phyloP scores from a whole-genome alignment of 768 basidiomycete species.

The Lactifluus rugatus region DNA sequence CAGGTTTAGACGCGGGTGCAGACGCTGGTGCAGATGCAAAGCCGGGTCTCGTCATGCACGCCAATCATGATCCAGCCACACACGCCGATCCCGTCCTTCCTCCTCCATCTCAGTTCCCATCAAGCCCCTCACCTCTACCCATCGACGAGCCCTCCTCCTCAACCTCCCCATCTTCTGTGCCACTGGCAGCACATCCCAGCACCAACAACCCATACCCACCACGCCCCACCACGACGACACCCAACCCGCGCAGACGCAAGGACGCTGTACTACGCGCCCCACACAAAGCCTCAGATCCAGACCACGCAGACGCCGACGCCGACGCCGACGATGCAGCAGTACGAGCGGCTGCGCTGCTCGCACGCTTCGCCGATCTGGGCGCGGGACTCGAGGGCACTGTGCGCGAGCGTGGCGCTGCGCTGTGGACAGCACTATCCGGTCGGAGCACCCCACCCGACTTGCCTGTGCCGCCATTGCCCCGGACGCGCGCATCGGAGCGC shows the following conservation, averaged over 20 bases:
- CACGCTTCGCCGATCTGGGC: constrained; percentile 4
- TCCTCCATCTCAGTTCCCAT: background rate
- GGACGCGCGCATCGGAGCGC: background rate
- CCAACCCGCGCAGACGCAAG: constrained; percentile 5
- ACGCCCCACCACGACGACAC: background rate
- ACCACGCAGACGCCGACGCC: background rate
- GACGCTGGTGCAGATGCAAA: background rate
- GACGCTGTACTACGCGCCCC: constrained; percentile 5
- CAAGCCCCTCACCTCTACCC: background rate
- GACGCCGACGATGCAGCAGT: constrained; percentile 5
- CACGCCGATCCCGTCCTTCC: background rate
- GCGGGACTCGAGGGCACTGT: constrained; percentile 9
- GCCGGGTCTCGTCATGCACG: background rate
- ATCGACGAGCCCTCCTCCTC: background rate
- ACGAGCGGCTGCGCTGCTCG: constrained; percentile 5
- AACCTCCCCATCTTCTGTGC: background rate
- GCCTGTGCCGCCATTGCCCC: background rate
- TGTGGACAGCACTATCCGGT: constrained; percentile 5
- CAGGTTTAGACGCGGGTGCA: background rate
- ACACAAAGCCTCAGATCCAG: background rate
- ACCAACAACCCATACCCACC: background rate
- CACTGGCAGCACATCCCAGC: background rate
- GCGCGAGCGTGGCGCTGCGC: constrained; percentile 10
- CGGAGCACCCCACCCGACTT: background rate
- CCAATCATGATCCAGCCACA: background rate